Base-by-base conservation (phyloP, 2,329 filamentous ascomycete species). In the Talaromyces rugulosus region DNA sequence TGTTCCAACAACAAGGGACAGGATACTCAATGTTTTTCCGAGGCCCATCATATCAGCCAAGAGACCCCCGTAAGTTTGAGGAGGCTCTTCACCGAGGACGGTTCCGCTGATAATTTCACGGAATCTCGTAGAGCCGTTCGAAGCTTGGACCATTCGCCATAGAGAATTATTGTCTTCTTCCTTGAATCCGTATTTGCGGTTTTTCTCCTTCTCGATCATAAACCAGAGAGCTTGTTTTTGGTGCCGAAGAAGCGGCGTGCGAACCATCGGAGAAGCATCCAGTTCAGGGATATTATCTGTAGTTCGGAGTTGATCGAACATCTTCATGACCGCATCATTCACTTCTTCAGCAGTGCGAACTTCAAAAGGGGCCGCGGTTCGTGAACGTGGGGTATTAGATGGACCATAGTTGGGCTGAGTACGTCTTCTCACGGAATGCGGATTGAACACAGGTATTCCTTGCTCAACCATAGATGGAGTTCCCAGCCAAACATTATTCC, bases 161-260 rank as follows among this genome's bases (percentile, higher is more conserved):
- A 96, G 85, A 0, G 91, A 90, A 58, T 87, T 88, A 64, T 87
- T 85, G 16, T 83, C 82, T 59, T 84, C 83, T 34, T 89, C 85
- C 3, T 82, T 78, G 0, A 80, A 79, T 23, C 85, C 84, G 58
- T 83, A 83, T n/a, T 81, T 80, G 12, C 84, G 81, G 0, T 86
- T 83, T 56, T 86, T 84, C 75, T 98, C 94, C 65, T 91, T 89
- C 23, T 85, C 84, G 9, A 82, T 86, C 89, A 98, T 92, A 72
- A 96, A 98, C 72, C 88, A 86, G 0, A 98, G 82, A 0, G 90
- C 94, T 75, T 97, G 92, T 74, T 91, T 95, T 74, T 98, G 94
- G 76, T 98, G 94, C 62, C 84, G 83, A 50, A 97, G 85, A 18
- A 98, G 78, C 31, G 85, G 81, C 0, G 88, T 92, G 61, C 83